phyloP scores from a whole-genome alignment of 148 eudicot species.

The Chenopodium formosanum region DNA sequence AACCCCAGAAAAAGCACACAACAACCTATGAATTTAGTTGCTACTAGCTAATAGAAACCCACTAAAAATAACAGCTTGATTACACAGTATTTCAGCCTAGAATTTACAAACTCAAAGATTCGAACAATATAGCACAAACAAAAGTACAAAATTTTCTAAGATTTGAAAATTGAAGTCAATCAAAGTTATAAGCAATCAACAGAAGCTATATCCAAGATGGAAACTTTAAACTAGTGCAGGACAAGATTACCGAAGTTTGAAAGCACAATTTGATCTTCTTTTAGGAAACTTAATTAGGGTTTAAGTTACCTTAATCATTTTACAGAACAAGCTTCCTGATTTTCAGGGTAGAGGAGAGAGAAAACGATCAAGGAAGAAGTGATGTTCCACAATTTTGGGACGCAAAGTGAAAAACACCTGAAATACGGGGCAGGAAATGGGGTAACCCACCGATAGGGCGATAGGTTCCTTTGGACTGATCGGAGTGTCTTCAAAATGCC shows the following conservation, averaged over 20 bases:
- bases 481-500: background rate
- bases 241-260: background rate
- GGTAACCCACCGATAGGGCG: background rate
- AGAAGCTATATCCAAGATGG: background rate
- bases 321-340: background rate
- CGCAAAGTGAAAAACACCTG: constrained; percentile 12
- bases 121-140: background rate
- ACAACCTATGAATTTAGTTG: constrained; percentile 8
- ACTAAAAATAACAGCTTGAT: constrained; percentile 9
- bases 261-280: background rate
- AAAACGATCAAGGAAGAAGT: background rate
- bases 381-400: constrained; percentile 16
- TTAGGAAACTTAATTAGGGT: background rate
- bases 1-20: background rate
- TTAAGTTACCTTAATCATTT: constrained; percentile 18
- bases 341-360: background rate
- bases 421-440: background rate
- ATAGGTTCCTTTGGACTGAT: background rate
- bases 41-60: background rate
- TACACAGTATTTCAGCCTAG: constrained; percentile 4
- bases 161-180: background rate
- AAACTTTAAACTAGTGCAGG: constrained; percentile 9
- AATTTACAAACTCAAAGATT: constrained; percentile 23
- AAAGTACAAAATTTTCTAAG: background rate
- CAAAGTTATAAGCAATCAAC: background rate